Evolutionary conservation across 345 rosid genomes (phyloP).

Genomic region (Moricandia moricandioides): DNA sequence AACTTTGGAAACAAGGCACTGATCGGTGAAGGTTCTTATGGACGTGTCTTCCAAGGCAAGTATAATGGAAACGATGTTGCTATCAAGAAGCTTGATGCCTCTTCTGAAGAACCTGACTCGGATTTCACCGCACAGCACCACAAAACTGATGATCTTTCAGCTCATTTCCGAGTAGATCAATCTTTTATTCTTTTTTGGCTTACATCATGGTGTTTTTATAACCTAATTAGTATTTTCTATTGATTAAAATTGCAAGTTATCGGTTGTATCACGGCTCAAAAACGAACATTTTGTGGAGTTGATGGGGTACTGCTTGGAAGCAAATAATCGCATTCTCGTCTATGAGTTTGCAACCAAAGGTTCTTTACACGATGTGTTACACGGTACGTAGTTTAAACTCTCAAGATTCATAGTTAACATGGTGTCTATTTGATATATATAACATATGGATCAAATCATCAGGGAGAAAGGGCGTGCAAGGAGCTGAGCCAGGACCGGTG

Average conservation of each 20-base stretch:
- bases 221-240: neutral
- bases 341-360: constrained; percentile 78
- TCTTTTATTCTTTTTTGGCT: neutral
- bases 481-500: constrained; percentile 93
- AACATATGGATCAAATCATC: neutral
- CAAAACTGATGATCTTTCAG: neutral
- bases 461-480: constrained; percentile 97
- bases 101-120: constrained; percentile 73
- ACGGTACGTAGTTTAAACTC: constrained; percentile 46
- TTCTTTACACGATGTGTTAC: constrained; percentile 89
- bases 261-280: constrained; percentile 83
- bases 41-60: constrained; percentile 78
- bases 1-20: constrained; percentile 85
- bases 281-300: constrained; percentile 82
- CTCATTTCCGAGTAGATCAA: neutral
- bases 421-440: neutral
- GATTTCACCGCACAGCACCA: constrained; percentile 72
- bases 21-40: constrained; percentile 96
- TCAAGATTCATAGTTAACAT: neutral
- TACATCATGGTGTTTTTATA: neutral
- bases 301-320: constrained; percentile 82
- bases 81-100: constrained; percentile 83
- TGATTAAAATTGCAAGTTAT: constrained; percentile 51
- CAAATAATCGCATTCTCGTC: constrained; percentile 67
- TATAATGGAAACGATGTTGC: constrained; percentile 59